Evolutionary conservation across 345 rosid species (phyloP), one percentile per base, ranked within the genome.

Genomic region (Bruguiera gymnorhiza): DNA sequence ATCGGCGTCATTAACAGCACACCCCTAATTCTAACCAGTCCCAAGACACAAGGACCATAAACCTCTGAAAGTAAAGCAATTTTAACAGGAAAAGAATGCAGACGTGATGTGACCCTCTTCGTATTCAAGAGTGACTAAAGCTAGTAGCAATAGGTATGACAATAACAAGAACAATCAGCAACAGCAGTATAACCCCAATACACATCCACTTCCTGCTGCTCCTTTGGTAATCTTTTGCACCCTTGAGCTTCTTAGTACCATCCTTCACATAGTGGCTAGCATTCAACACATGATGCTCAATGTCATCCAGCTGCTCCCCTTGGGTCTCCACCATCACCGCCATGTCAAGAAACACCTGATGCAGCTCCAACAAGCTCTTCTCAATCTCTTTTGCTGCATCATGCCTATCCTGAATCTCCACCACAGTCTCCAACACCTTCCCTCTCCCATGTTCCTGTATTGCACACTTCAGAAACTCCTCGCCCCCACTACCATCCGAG

Each of bases 371-470:
- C 66, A 95, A 61, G 71, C 94, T 95, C 87, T 83, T 92, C 90
- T 95, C 98, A 18, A 95, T 88, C 91, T 88, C 98, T 72, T 88
- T 92, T 0, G 97, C 99, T 0, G 97, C 86, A 1, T 90, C 98
- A 8, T 88, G 83, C 82, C 99, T 85, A 75, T 84, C 99, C 67
- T 90, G 98, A 69, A 95, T 95, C 86, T 92, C 96, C 72, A 83
- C 96, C 26, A 95, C 92, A 0, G 97, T 92, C 83, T 92, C 99
- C 78, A 89, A 60, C 64, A 90, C 97, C 57, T 86, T 90, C 51
- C 98, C 98, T 75, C 80, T 85, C n/a, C 99, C 98, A 8, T 95
- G 99, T 70, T 95, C 98, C 73, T 95, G 92, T 5, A 90, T 87
- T 0, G 99, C 99, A 0, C 79, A 60, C 0, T 83, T 83, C 58